Evolutionary conservation across 2,329 filamentous ascomycete genomes (phyloP).

Genomic region (Exserohilum turcica): DNA sequence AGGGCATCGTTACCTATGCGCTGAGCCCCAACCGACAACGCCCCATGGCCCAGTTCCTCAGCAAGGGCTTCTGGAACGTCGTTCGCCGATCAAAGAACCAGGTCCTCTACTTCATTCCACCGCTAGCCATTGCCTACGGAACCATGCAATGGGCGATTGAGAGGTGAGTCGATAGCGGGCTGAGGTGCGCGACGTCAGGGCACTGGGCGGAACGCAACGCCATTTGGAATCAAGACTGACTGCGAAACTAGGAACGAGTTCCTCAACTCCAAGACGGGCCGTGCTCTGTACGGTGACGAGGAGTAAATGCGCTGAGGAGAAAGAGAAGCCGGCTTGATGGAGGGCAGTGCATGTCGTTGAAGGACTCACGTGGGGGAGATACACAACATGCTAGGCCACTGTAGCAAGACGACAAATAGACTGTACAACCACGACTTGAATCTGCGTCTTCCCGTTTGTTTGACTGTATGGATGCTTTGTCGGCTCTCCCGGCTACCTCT

Average conservation of each 20-base stretch:
- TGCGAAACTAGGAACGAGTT: constrained; percentile 69
- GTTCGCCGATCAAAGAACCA: constrained; percentile 85
- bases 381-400: constrained; percentile 17
- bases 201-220: neutral
- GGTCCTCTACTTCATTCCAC: constrained; percentile 86
- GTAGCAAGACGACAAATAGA: constrained; percentile 27
- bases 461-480: neutral
- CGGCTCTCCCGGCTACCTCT: neutral
- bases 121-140: constrained; percentile 78
- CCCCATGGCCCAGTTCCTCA: constrained; percentile 75
- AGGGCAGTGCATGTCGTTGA: neutral
- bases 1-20: constrained; percentile 71
- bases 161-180: constrained; percentile 65
- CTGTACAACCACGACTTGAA: constrained; percentile 27
- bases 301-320: constrained; percentile 16
- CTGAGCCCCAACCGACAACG: constrained; percentile 88
- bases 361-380: constrained; percentile 6
- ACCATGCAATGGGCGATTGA: constrained; percentile 89
- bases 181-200: neutral
- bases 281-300: constrained; percentile 57
- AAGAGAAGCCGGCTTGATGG: constrained; percentile 11
- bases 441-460: neutral
- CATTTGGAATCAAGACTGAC: constrained; percentile 5
- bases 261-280: constrained; percentile 78
- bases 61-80: constrained; percentile 93